Base-by-base conservation (phyloP, 768 basidiomycete genomes). In the Psilocybe cubensis region DNA sequence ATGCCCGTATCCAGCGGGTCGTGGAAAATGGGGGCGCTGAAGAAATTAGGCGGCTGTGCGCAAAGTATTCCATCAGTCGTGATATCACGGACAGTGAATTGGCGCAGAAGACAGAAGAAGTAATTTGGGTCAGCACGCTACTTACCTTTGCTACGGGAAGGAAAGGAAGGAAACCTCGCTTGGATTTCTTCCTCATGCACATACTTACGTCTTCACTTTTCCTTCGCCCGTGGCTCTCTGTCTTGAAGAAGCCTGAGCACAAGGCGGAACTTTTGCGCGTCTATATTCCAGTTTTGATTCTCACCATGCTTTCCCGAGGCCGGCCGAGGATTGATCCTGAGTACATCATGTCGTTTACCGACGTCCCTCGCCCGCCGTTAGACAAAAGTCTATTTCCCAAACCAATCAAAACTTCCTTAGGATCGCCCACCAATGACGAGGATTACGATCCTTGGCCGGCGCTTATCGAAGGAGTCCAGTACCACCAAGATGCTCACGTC, bases 171-270 rank as follows among this genome's bases (percentile, higher is more conserved):
- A 76, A 79, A 60, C 80, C 81, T 6, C 73, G 84, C 3, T 65
- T 86, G 25, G 84, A 79, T 52, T 81, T 86, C 71, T 83, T 84
- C 78, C 68, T 86, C 50, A 82, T 83, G 83, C 85, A 86, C 61
- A 62, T 84, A 44, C 71, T 86, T 43, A 86, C 79, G 9, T 78
- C 78, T 31, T 74, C 81, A 7, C 61, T 84, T 4, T 83, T 85
- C 68, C 61, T 86, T 7, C 74, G 76, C 23, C 76, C 79, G 0
- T 63, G 81, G 33, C 59, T 82, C 31, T 63, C 64, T 9, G 68
- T 68, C 9, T 45, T 79, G 33, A 60, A 68, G 27, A 73, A 68
- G 35, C 60, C 67, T 9, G 67, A 64, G 21, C 70, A 77, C 38
- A 81, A 80, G 63, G 79, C 76, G 3, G 72, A 70, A 21, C 69